A percentile compares a stretch with the other conserved stretches of the same genome.
These are phyloP conservation scores for Tuber brumale DNA, from an alignment of 495 filamentous ascomycete genomes.

Conservation along the genomic window DNA sequence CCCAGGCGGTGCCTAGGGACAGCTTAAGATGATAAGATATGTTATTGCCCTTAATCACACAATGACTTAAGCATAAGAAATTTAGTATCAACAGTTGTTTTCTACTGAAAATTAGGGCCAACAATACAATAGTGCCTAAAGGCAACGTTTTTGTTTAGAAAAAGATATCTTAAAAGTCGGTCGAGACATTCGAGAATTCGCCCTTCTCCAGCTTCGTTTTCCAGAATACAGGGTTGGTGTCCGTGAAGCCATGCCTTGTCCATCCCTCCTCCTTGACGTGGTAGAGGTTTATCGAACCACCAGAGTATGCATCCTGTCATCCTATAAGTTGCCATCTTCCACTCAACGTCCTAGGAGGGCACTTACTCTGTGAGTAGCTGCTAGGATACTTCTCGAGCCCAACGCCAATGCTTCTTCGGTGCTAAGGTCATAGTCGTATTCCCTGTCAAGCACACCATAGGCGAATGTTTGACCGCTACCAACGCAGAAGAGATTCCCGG, in stretches of 20 bases:
- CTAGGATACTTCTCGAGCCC: conserved; percentile 82
- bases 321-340: conserved; percentile 8
- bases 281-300: conserved; percentile 97
- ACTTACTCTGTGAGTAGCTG: conserved; percentile 75
- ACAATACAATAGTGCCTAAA: not conserved
- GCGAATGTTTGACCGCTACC: conserved; percentile 97
- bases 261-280: conserved; percentile 98
- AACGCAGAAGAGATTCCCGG: conserved; percentile 96
- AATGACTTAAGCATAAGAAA: not conserved
- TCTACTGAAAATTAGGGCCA: not conserved
- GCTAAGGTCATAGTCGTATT: conserved; percentile 82
- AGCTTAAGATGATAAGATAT: not conserved
- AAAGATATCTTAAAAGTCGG: conserved; percentile 51
- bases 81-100: not conserved
- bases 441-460: conserved; percentile 92
- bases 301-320: conserved; percentile 78
- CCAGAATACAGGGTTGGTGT: conserved; percentile 97
- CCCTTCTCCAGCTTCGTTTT: conserved; percentile 96
- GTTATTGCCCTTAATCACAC: not conserved
- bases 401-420: conserved; percentile 84
- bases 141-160: not conserved
- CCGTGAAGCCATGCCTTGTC: conserved; percentile 95
- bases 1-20: not conserved
- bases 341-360: not conserved
- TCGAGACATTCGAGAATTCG: conserved; percentile 95